These are phyloP conservation scores for Martiniozyma asiatica DNA, from an alignment of 1,139 yeast species.

Conservation along the genomic window DNA sequence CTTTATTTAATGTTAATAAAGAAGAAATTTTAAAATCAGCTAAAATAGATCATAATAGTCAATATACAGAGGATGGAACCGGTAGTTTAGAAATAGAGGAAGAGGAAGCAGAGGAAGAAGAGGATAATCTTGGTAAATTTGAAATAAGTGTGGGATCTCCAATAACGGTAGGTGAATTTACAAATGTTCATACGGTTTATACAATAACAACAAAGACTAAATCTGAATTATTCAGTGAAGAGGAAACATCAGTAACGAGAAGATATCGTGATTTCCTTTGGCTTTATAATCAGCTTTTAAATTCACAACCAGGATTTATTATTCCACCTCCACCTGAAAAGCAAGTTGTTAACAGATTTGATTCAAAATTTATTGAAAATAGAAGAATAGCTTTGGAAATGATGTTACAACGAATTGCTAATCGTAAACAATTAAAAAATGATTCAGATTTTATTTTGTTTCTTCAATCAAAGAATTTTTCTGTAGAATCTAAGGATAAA, in stretches of 20 bases:
- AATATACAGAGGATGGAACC: background rate
- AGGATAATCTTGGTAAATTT: constrained; percentile 25
- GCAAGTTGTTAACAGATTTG: constrained; percentile 76
- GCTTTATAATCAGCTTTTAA: constrained; percentile 81
- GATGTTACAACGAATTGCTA: constrained; percentile 65
- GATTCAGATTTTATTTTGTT: constrained; percentile 75
- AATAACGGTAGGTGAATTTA: constrained; percentile 78
- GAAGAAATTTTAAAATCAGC: constrained; percentile 4
- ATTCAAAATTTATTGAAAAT: constrained; percentile 77
- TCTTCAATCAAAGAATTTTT: constrained; percentile 61
- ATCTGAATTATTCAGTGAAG: constrained; percentile 22
- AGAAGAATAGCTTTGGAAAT: constrained; percentile 78
- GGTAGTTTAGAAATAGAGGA: too few relatives aligned
- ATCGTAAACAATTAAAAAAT: constrained; percentile 41
- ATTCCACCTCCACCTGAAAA: constrained; percentile 97
- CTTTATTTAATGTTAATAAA: constrained; percentile 19
- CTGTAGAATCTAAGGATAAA: constrained; percentile 50
- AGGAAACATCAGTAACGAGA: constrained; percentile 19
- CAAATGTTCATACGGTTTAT: constrained; percentile 83
- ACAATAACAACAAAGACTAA: constrained; percentile 52
- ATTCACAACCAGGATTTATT: constrained; percentile 79
- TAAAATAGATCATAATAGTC: background rate
- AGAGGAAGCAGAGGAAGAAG: constrained; percentile 9
- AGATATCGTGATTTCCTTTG: constrained; percentile 29
- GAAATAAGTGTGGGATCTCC: constrained; percentile 83